Conservation (phyloP, 176 grass and related monocot genomes). For the Coix lacrymajobi region DNA sequence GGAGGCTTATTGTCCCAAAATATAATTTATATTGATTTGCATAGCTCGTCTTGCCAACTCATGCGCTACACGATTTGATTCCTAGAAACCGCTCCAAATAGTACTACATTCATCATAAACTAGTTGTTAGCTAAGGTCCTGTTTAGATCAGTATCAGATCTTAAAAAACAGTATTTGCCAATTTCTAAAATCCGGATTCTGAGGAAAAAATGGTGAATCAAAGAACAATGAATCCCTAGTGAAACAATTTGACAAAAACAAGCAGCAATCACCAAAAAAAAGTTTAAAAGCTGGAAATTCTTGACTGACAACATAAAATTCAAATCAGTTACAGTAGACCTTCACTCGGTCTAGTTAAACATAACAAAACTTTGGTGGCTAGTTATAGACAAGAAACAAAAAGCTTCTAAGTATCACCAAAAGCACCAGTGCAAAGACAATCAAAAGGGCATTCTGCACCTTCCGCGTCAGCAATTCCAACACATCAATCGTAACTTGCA, state of each 20-base stretch:
- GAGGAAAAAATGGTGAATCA: no score
- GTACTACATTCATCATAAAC: no score
- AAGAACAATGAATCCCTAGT: neutral
- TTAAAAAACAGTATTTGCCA: no score
- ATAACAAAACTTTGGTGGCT: neutral
- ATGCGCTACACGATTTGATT: no score
- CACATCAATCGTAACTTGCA: slow-evolving; percentile 75
- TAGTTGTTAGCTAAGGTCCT: no score
- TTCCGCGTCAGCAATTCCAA: neutral
- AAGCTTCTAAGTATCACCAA: neutral
- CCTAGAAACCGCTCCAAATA: no score
- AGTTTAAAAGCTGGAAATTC: neutral
- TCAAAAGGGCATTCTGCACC: neutral
- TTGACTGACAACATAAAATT: neutral
- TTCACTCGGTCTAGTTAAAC: neutral
- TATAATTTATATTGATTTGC: no score
- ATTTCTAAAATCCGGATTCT: no score
- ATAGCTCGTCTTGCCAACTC: no score
- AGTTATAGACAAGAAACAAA: slow-evolving; percentile 5
- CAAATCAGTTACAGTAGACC: neutral
- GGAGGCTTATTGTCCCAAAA: no score
- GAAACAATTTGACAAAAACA: neutral
- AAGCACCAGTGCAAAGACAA: neutral
- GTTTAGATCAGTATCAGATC: no score
- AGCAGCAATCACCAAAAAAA: neutral